Conservation (phyloP, 495 filamentous ascomycete species). For the Astrocystis sublimbata region DNA sequence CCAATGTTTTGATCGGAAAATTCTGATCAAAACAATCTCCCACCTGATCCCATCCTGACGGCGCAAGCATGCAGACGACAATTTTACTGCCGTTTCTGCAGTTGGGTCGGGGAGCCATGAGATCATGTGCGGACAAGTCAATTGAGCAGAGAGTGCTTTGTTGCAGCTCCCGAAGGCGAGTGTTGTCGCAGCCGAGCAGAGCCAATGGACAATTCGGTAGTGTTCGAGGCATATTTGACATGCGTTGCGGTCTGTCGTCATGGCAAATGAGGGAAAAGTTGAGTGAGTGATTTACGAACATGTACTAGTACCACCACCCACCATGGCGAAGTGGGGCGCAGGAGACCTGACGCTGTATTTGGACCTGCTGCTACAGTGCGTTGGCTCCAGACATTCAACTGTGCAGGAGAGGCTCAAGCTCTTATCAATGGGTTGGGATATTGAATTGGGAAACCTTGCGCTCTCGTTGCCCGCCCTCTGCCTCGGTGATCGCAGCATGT, state of each 20-base stretch:
- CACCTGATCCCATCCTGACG: neutral
- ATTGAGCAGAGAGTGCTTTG: constrained; percentile 21
- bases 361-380: constrained; percentile 9
- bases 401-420: neutral
- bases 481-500: no score
- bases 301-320: constrained; percentile 9
- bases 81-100: no score
- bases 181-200: neutral
- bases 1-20: constrained; percentile 16
- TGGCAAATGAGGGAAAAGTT: constrained; percentile 19
- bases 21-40: constrained; percentile 19
- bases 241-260: constrained; percentile 22
- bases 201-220: neutral
- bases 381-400: neutral
- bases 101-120: constrained; percentile 6
- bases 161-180: constrained; percentile 20
- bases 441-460: neutral
- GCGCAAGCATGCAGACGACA: neutral
- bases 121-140: constrained; percentile 14
- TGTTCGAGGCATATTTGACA: constrained; percentile 20
- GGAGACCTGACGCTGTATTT: neutral
- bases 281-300: constrained; percentile 25
- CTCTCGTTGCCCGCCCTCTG: no score
- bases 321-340: neutral
- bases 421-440: constrained; percentile 8